phyloP scores from a whole-genome alignment of 2,329 filamentous ascomycete genomes.

The Balansia obtecta region DNA sequence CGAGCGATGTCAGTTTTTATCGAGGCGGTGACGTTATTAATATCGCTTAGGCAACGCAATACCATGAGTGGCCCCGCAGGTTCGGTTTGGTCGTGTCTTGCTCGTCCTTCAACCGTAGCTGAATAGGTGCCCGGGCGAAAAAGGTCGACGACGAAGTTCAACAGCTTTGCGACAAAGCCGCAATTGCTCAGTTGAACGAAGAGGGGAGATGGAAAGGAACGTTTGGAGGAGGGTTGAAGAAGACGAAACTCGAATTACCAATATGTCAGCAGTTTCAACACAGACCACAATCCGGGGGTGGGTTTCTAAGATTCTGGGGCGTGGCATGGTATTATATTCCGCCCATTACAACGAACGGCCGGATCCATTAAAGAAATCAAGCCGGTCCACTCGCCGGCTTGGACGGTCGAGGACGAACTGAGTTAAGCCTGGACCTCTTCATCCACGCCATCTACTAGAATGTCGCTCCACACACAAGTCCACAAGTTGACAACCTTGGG shows the following conservation, averaged over 20 bases:
- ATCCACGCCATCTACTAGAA: not conserved
- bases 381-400: not conserved
- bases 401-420: not conserved
- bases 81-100: not conserved
- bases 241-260: not conserved
- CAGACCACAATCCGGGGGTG: slow-evolving; percentile 7
- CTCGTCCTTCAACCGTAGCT: not conserved
- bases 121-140: not conserved
- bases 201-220: not conserved
- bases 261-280: not conserved
- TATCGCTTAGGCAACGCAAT: not conserved
- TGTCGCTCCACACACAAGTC: not conserved
- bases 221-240: not conserved
- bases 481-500: slow-evolving; percentile 4
- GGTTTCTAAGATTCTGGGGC: slow-evolving; percentile 4
- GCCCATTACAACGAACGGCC: not conserved
- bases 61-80: not conserved
- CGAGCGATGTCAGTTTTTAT: not conserved
- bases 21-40: not conserved
- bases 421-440: slow-evolving; percentile 1
- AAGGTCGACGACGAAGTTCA: not conserved
- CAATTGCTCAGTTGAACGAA: not conserved
- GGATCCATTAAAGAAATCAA: not conserved
- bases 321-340: slow-evolving; percentile 7
- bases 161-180: not conserved